Evolutionary conservation across 805 yeast species (phyloP).

Genomic region (Ogataea chonburiensis): DNA sequence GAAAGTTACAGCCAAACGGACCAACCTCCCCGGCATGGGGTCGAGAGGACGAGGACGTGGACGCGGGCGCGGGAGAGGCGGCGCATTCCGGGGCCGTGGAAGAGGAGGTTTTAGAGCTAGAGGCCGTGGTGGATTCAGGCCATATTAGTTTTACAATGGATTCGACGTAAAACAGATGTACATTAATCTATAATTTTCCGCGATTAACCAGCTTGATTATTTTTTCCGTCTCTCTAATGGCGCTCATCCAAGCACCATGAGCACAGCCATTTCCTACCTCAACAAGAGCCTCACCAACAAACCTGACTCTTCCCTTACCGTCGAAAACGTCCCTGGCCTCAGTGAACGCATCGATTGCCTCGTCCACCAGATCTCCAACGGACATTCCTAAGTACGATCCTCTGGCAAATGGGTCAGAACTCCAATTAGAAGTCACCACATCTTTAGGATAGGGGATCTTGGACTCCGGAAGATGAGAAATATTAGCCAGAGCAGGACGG

Average conservation of each 20-base stretch:
- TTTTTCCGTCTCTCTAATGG: conserved; percentile 44
- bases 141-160: conserved; percentile 29
- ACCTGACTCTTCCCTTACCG: conserved; percentile 41
- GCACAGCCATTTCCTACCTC: conserved; percentile 56
- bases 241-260: conserved; percentile 57
- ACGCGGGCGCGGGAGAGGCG: conserved; percentile 25
- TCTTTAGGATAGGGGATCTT: conserved; percentile 27
- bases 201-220: conserved; percentile 24
- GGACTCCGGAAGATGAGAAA: conserved; percentile 26
- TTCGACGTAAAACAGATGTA: conserved; percentile 8
- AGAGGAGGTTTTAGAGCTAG: conserved; percentile 29
- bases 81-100: conserved; percentile 27
- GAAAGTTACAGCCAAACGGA: conserved; percentile 75
- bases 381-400: conserved; percentile 43
- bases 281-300: conserved; percentile 58
- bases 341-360: conserved; percentile 36
- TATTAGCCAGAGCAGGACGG: conserved; percentile 40
- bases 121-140: conserved; percentile 35
- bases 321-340: conserved; percentile 42
- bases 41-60: conserved; percentile 45
- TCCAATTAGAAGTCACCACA: conserved; percentile 44
- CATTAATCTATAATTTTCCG: conserved; percentile 22
- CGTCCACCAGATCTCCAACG: conserved; percentile 29
- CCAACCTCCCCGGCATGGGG: conserved; percentile 74
- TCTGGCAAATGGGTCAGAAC: conserved; percentile 48